A percentile compares a stretch with the other conserved stretches of the same genome.
Conservation (phyloP, 371 early-diverging fungal genomes). For the Dinochytrium kinnereticum region DNA sequence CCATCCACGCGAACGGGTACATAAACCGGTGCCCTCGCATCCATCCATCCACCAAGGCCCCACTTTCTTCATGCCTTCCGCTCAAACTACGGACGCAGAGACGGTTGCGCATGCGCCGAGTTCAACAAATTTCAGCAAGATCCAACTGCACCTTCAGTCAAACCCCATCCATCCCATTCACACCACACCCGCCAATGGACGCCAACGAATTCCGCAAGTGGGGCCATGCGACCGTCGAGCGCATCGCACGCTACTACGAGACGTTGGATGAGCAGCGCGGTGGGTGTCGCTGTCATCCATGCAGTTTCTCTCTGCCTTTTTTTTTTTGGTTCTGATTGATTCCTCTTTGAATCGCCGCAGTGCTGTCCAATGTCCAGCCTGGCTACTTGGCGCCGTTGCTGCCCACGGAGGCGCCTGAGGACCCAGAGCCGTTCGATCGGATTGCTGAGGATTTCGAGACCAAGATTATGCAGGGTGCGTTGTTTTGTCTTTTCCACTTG, state of each 20-base stretch:
- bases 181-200: constrained; percentile 29
- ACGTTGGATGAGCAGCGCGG: constrained; percentile 41
- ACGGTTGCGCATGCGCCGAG: too few relatives aligned
- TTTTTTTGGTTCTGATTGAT: neutral
- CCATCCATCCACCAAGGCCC: too few relatives aligned
- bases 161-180: too few relatives aligned
- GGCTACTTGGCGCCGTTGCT: constrained; percentile 56
- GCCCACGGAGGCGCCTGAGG: constrained; percentile 61
- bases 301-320: neutral
- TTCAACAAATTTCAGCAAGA: too few relatives aligned
- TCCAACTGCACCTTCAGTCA: too few relatives aligned
- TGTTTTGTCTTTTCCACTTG: neutral
- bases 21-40: too few relatives aligned
- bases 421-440: constrained; percentile 57
- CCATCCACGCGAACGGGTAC: too few relatives aligned
- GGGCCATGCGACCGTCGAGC: constrained; percentile 63
- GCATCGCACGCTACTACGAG: constrained; percentile 62
- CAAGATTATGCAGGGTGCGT: constrained; percentile 62
- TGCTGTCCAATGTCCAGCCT: constrained; percentile 57
- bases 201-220: constrained; percentile 56
- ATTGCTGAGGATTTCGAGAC: constrained; percentile 53
- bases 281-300: too few relatives aligned
- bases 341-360: constrained; percentile 20
- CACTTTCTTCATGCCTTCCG: too few relatives aligned
- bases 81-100: too few relatives aligned